These are phyloP conservation scores for Plasmopara viticola DNA, from an alignment of 352 stramenopile genomes.

Conservation along the genomic window DNA sequence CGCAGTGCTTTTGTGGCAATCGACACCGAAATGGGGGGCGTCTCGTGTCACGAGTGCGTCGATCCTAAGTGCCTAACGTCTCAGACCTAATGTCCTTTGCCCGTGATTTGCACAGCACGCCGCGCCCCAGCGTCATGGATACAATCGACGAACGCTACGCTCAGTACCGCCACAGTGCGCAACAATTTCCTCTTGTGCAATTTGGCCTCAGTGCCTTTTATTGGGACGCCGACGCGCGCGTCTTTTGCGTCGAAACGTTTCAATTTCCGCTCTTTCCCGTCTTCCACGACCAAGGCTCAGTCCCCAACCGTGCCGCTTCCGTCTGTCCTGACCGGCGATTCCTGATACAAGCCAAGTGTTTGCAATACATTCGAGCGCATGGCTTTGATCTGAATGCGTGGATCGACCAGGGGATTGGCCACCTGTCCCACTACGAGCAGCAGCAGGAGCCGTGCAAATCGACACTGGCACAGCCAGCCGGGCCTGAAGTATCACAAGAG, in stretches of 20 bases:
- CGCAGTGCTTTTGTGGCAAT: constrained; percentile 61
- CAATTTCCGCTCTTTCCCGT: constrained; percentile 74
- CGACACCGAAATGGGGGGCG: constrained; percentile 69
- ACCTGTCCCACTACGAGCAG: constrained; percentile 63
- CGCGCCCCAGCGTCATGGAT: constrained; percentile 63
- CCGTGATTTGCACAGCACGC: constrained; percentile 13
- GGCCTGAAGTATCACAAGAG: constrained; percentile 33
- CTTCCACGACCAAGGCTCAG: constrained; percentile 26
- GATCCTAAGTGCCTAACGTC: not conserved
- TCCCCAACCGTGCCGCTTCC: constrained; percentile 4
- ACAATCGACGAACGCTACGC: constrained; percentile 59
- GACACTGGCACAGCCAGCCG: constrained; percentile 20
- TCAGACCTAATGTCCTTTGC: constrained; percentile 1
- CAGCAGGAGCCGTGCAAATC: constrained; percentile 23
- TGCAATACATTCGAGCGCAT: constrained; percentile 70
- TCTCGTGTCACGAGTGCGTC: constrained; percentile 63
- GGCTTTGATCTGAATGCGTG: constrained; percentile 76
- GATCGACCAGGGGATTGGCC: constrained; percentile 65
- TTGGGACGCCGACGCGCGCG: constrained; percentile 32
- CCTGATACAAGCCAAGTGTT: constrained; percentile 60
- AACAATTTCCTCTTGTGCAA: constrained; percentile 65
- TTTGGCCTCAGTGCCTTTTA: constrained; percentile 69
- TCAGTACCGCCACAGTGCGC: constrained; percentile 45
- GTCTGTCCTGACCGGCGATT: constrained; percentile 48
- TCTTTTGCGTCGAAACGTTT: constrained; percentile 56